Conservation (phyloP, 2,329 filamentous ascomycete genomes). For the Phialophora tarda region DNA sequence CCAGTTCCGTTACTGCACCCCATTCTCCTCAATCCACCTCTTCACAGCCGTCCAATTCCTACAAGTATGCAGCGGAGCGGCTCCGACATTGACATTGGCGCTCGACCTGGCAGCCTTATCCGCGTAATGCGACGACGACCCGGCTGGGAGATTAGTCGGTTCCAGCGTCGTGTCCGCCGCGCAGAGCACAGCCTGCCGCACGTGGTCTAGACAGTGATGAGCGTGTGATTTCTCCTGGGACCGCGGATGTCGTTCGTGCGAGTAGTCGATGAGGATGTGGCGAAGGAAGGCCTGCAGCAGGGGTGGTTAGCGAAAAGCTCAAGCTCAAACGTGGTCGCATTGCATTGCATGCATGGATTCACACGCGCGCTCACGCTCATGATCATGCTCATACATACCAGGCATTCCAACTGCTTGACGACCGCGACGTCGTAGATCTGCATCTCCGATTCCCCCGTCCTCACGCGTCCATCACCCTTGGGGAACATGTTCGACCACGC, state of each 20-base stretch:
- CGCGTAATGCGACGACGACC: not conserved
- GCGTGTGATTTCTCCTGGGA: conserved; percentile 9
- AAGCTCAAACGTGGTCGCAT: not conserved
- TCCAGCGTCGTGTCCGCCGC: conserved; percentile 35
- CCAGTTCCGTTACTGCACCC: not conserved
- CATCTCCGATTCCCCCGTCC: conserved; percentile 19
- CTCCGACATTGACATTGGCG: not conserved
- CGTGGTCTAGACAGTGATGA: conserved; percentile 29
- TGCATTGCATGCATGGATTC: not conserved
- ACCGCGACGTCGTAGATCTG: conserved; percentile 31
- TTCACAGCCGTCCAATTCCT: conserved; percentile 24
- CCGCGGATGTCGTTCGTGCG: conserved; percentile 9
- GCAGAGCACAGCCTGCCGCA: conserved; percentile 34
- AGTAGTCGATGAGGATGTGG: conserved; percentile 24
- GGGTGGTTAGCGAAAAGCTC: not conserved
- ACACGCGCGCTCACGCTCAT: not conserved
- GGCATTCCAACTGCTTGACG: conserved; percentile 25
- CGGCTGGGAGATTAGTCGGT: conserved; percentile 9
- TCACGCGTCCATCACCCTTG: conserved; percentile 19
- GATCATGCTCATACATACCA: conserved; percentile 14
- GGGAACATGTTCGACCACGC: conserved; percentile 30
- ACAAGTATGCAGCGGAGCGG: conserved; percentile 9
- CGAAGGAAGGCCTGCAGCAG: conserved; percentile 21
- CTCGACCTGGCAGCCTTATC: not conserved
- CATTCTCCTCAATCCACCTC: conserved; percentile 21